Percentiles rank a stretch among this genome's conserved stretches.
phyloP scores from a whole-genome alignment of 2,329 filamentous ascomycete species.

The Helicocarpus griseus region DNA sequence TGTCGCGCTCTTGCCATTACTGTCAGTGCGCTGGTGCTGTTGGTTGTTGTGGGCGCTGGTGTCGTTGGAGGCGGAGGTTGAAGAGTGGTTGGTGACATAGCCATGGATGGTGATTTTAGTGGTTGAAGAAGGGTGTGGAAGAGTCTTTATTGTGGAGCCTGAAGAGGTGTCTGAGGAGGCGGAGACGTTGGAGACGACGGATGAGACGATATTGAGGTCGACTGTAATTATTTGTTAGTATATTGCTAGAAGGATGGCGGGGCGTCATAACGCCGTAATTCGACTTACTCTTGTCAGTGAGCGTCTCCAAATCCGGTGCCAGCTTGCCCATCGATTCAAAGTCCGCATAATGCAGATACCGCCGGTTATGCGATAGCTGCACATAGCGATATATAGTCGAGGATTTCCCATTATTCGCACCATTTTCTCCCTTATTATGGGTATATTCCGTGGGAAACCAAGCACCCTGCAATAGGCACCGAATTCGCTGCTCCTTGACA shows the following conservation, averaged over 20 bases:
- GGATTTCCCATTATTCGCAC: constrained; percentile 30
- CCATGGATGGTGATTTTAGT: constrained; percentile 92
- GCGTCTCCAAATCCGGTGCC: constrained; percentile 61
- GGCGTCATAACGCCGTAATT: background rate
- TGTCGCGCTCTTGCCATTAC: constrained; percentile 18
- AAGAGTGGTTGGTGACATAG: constrained; percentile 37
- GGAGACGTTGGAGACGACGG: constrained; percentile 86
- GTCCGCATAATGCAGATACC: constrained; percentile 82
- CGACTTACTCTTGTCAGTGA: constrained; percentile 60
- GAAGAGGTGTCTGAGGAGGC: constrained; percentile 46
- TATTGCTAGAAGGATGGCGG: background rate
- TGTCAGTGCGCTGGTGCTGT: constrained; percentile 18
- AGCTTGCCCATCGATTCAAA: constrained; percentile 57
- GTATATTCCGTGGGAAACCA: constrained; percentile 60
- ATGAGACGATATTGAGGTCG: constrained; percentile 78
- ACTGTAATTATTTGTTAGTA: constrained; percentile 35
- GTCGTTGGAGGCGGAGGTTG: constrained; percentile 26
- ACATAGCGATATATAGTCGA: constrained; percentile 68
- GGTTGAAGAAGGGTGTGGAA: constrained; percentile 28
- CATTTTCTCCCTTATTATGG: constrained; percentile 42
- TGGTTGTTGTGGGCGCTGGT: constrained; percentile 21
- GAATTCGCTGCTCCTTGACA: constrained; percentile 90
- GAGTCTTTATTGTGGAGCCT: constrained; percentile 38
- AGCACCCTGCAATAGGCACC: constrained; percentile 75
- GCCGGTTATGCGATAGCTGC: constrained; percentile 79